phyloP scores from a whole-genome alignment of 345 rosid species.

The Brassica incana region DNA sequence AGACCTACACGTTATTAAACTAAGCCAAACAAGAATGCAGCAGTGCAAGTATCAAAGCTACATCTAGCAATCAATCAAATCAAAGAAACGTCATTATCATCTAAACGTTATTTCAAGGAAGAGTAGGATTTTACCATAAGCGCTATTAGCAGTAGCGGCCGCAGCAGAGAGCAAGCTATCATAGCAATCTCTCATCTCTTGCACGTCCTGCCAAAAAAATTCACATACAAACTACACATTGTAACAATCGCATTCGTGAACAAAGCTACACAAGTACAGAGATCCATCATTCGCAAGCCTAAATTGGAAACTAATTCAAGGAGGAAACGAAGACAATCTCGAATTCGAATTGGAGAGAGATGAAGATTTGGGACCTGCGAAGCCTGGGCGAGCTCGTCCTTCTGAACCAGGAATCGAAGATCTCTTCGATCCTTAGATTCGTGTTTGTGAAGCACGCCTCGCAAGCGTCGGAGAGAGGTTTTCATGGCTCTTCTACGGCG shows the following conservation, averaged over 20 bases:
- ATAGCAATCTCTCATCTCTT: conserved; percentile 87
- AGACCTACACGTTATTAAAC: background rate
- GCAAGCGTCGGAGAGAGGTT: conserved; percentile 66
- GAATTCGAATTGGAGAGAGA: conserved; percentile 11
- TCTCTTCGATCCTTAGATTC: conserved; percentile 53
- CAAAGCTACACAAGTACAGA: background rate
- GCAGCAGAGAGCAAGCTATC: conserved; percentile 93
- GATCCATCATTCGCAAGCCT: conserved; percentile 7
- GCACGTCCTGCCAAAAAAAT: conserved; percentile 59
- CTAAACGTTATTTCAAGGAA: background rate
- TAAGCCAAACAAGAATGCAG: background rate
- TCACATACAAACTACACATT: conserved; percentile 7
- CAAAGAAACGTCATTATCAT: background rate
- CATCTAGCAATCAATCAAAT: background rate
- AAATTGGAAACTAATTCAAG: background rate
- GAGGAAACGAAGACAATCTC: conserved; percentile 13
- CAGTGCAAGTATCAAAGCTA: background rate
- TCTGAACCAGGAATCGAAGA: conserved; percentile 48
- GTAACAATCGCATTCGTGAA: background rate
- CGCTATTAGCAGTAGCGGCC: conserved; percentile 92
- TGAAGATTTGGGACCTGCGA: conserved; percentile 54
- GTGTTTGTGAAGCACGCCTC: conserved; percentile 62
- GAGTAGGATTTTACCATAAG: conserved; percentile 54
- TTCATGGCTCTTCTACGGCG: conserved; percentile 49
- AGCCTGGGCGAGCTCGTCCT: conserved; percentile 75